A percentile compares a stretch with the other conserved stretches of the same genome.
phyloP scores from a whole-genome alignment of 2,329 filamentous ascomycete species.

The Alternaria sp. region DNA sequence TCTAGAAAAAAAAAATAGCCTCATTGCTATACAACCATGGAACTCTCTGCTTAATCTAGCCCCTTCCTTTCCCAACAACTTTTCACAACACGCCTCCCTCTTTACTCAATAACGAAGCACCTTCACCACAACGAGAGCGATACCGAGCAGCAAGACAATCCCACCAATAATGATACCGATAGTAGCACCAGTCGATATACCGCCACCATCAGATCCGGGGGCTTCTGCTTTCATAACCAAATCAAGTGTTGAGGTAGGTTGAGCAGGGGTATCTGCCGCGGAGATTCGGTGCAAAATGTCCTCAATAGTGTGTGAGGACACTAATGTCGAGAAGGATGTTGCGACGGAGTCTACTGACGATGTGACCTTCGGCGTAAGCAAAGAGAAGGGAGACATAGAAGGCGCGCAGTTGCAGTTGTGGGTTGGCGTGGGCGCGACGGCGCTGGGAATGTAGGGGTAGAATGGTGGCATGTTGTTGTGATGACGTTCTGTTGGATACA shows the following conservation, averaged over 20 bases:
- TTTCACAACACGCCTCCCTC: not conserved
- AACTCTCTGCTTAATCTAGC: not conserved
- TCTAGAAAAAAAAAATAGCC: too few species aligned
- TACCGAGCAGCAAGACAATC: rapidly evolving
- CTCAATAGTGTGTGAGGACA: not conserved
- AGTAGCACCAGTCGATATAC: not conserved
- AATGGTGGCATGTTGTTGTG: constrained; percentile 1
- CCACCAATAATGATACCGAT: not conserved
- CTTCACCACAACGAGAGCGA: not conserved
- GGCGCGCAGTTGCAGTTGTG: not conserved
- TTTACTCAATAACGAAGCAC: not conserved
- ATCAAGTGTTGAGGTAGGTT: not conserved
- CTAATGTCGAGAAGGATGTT: not conserved
- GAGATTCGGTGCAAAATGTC: not conserved
- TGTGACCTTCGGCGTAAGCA: not conserved
- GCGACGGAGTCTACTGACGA: not conserved
- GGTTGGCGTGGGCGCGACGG: not conserved
- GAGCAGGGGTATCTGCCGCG: not conserved
- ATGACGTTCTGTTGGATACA: not conserved
- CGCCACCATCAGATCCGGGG: not conserved
- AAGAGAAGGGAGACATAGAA: not conserved
- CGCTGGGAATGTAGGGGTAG: not conserved
- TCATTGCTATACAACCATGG: not conserved
- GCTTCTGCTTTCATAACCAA: not conserved
- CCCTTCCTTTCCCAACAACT: not conserved